Evolutionary conservation across 441 rosid species (phyloP), one percentile per base, ranked within the genome.

Genomic region (Rhodomyrtus psidioides): DNA sequence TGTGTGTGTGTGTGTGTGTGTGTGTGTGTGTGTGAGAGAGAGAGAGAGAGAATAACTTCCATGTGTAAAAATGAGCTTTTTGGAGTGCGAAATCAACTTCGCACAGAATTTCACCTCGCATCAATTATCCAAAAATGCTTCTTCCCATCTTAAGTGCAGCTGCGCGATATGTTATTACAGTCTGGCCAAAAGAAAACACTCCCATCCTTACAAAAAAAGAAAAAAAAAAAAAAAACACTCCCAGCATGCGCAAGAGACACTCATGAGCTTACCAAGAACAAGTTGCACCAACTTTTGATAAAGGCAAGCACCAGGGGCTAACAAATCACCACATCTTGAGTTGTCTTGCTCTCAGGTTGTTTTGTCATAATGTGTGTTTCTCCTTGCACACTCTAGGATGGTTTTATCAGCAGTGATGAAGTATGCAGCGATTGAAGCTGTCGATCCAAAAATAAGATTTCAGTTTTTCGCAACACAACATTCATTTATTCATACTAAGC

Each of bases 401-500:
- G 95, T 89, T 86, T 93, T 93, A 86, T 94, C 97, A 14, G 91
- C 97, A 42, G 95, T 91, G 87, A 94, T 91, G 88, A 93, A 93
- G 89, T 90, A 94, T 0, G 95, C 84, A 6, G 97, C 91, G 46
- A 94, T 88, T 4, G 97, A 90, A 9, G 93, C 95, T 93, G 94
- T 90, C 53, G 28, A 87, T 74, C 57, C 74, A 82, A n/a, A 83
- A 46, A 15, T 39, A 57, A 12, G 28, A 23, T 82, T 19, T 82
- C 42, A 87, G 30, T 54, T 27, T 70, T n/a, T 60, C n/a, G 17
- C 13, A 24, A 12, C 28, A 6, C 27, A 26, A 53, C 34, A 39
- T 53, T 81, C n/a, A 70, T 2, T 9, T 26, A 34, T 65, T 14
- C 49, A 34, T 65, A 65, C 0, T 65, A 34, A 65, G 16, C 16